Evolutionary conservation across 1,284 basidiomycete genomes (phyloP), one percentile per base, ranked within the genome.

Genomic region (Porphyrellus sp.): DNA sequence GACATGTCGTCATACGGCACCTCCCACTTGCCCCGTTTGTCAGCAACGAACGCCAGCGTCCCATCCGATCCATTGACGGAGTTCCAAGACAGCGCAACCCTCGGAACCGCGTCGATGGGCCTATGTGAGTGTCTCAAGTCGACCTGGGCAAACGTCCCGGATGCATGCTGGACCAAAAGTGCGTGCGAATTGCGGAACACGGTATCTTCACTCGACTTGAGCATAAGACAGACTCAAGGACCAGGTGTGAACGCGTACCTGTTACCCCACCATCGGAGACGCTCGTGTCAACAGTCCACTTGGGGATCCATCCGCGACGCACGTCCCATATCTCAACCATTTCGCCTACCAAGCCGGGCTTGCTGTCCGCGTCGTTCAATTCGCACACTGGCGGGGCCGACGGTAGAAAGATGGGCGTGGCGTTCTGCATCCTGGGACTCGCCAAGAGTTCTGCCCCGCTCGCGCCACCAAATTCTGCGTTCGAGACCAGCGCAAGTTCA

Each of bases 281-380:
- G 15, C 79, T 81, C 20, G 81, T 81, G 20, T 75, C 77, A 6
- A 93, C 76, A 1, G 80, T 77, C 82, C 92, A 94, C 69, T 94
- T 94, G 6, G 89, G 83, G 41, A 94, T 77, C 76, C 88, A 88
- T 5, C 83, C 81, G 33, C 91, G 75, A 35, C 91, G 77, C 1
- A 91, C 89, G 64, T 95, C 92, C 92, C 92, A 95, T 18, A 94
- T 84, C 63, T 94, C 91, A 21, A 93, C 77, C 0, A 79, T 72
- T 62, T 89, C 85, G 1, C 80, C 79, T 5, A 67, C 72, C 46
- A 52, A 71, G 45, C 58, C 37, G 18, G 35, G 1, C 24, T 57
- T 65, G 3, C 38, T 33, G 4, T 71, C 64, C 43, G 64, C 46
- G 43, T 60, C 57, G 45, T 64, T 52, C 43, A 37, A 34, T 27